phyloP scores from a whole-genome alignment of 768 basidiomycete species.

The Cystofilobasidium macerans region DNA sequence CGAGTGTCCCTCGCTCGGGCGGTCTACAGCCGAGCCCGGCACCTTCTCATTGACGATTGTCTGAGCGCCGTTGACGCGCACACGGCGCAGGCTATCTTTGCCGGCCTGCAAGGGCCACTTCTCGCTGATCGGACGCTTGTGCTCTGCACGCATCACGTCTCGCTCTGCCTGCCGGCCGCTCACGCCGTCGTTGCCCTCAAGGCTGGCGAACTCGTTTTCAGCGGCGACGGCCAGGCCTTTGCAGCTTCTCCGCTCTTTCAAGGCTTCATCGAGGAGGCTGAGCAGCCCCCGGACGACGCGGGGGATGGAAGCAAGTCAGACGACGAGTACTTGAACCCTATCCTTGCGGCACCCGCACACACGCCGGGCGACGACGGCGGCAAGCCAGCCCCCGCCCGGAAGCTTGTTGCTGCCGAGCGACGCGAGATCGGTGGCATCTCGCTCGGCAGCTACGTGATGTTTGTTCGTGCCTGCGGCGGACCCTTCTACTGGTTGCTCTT shows the following conservation, averaged over 20 bases:
- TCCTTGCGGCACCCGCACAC: no score
- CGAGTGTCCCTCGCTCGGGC: constrained; percentile 36
- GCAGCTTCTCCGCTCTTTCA: background rate
- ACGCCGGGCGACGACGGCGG: constrained; percentile 48
- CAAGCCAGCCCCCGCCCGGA: constrained; percentile 69
- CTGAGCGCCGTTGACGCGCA: constrained; percentile 38
- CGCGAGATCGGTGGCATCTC: constrained; percentile 11
- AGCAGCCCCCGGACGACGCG: background rate
- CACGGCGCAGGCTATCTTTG: constrained; percentile 33
- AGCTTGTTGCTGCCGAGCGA: constrained; percentile 48
- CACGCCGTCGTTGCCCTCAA: constrained; percentile 28
- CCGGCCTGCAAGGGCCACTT: constrained; percentile 32
- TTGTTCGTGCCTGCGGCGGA: constrained; percentile 28
- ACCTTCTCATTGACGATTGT: constrained; percentile 34
- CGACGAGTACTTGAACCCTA: no score
- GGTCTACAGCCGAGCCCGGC: constrained; percentile 36
- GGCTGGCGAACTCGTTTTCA: constrained; percentile 1
- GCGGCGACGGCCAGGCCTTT: background rate
- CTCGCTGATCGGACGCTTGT: constrained; percentile 32
- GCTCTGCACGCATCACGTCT: constrained; percentile 37
- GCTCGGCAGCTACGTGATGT: background rate
- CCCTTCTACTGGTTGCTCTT: constrained; percentile 33
- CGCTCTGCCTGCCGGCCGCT: constrained; percentile 32
- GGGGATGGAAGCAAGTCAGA: constrained; percentile 31
- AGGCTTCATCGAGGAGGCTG: background rate